Evolutionary conservation across 352 stramenopile species (phyloP), one percentile per base, ranked within the genome.

Genomic region (Phytophthora rubi): DNA sequence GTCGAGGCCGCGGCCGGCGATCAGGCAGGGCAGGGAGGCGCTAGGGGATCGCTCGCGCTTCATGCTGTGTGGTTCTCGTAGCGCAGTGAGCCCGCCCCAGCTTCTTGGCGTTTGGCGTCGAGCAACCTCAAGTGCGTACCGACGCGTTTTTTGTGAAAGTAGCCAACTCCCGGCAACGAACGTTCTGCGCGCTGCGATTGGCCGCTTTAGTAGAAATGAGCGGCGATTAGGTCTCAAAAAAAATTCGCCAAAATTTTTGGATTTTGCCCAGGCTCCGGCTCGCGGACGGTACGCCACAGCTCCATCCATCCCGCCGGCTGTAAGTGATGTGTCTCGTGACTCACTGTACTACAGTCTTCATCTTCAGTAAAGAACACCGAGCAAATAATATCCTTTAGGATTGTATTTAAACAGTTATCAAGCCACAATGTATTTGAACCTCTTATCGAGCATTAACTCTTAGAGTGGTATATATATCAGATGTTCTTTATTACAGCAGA

Each of bases 31-130:
- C 35, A 83, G 54, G 15, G 59, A 64, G 23, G 62, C 55, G 53
- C 72, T 76, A 44, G 75, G 57, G 23, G 77, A 75, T 30, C 78
- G 78, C 60, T 86, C 78, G 49, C 78, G 80, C 62, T 86, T 86
- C 80, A 88, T 88, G 28, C 47, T 67, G 37, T n/a, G 13, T 16
- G n/a, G 7, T 6, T 2, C 18, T 52, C 42, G 42, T 4, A 48
- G n/a, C n/a, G 45, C 18, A 52, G 16, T 28, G 45, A 23, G 16
- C 18, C 45, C n/a, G 45, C 45, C 10, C 45, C 16, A 23, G 45
- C 45, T 52, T 52, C 45, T 47, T 47, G 39, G 23, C 49, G 30
- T 45, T 39, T 51, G 32, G 53, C 35, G 32, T n/a, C 16, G 23
- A 26, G 23, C 12, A n/a, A 13, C 56, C 30, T 42, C 57, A 54